A percentile compares a stretch with the other conserved stretches of the same genome.
phyloP scores from a whole-genome alignment of 2,329 filamentous ascomycete genomes.

The Fusarium sp. region DNA sequence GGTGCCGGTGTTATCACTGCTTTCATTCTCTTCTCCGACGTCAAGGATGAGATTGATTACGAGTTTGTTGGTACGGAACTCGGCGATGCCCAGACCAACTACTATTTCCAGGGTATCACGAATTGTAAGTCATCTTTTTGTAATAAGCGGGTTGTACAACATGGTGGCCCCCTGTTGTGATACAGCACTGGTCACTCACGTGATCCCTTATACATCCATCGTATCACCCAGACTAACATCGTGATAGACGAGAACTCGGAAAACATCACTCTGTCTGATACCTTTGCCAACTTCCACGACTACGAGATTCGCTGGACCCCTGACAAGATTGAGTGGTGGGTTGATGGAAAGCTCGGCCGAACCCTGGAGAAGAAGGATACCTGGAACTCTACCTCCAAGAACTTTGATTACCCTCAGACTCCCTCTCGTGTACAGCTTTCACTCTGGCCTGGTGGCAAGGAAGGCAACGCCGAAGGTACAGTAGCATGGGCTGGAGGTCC shows the following conservation, averaged over 20 bases:
- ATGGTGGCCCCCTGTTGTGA: conserved; percentile 16
- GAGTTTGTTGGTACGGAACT: conserved; percentile 92
- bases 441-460: conserved; percentile 92
- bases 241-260: conserved; percentile 78
- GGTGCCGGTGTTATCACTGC: conserved; percentile 94
- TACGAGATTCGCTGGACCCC: conserved; percentile 96
- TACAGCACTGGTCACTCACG: conserved; percentile 14
- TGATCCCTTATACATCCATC: conserved; percentile 10
- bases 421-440: conserved; percentile 93
- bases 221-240: conserved; percentile 25
- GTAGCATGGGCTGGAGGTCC: conserved; percentile 89
- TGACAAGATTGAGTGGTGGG: conserved; percentile 86
- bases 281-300: conserved; percentile 84
- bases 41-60: conserved; percentile 98
- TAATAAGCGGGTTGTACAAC: conserved; percentile 3
- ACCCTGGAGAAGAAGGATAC: conserved; percentile 83
- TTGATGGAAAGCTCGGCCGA: conserved; percentile 85
- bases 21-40: conserved; percentile 94
- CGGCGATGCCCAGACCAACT: conserved; percentile 88
- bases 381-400: conserved; percentile 86
- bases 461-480: conserved; percentile 85
- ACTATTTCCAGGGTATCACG: conserved; percentile 94
- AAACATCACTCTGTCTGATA: conserved; percentile 79
- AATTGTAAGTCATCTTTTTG: conserved; percentile 75
- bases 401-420: conserved; percentile 91